phyloP scores from a whole-genome alignment of 1,284 basidiomycete genomes.

The Naganishia cerealis region DNA sequence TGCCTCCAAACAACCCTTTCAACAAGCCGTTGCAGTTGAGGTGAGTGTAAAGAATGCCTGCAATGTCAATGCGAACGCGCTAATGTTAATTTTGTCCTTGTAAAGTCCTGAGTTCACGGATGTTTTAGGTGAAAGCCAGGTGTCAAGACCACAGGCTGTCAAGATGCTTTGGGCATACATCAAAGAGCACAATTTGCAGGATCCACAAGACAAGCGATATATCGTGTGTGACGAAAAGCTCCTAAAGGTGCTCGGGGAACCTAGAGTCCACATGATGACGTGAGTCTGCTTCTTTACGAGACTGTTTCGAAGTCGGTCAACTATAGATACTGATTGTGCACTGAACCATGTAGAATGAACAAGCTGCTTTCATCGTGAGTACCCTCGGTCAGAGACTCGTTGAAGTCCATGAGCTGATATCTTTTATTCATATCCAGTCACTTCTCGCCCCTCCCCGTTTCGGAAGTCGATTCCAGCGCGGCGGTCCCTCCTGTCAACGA shows the following conservation, averaged over 20 bases:
- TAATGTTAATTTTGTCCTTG: neutral
- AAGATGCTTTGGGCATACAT: slow-evolving; percentile 61
- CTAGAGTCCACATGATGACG: slow-evolving; percentile 55
- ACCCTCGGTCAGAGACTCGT: too few relatives aligned
- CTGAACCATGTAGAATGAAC: slow-evolving; percentile 12
- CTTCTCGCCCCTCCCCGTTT: slow-evolving; percentile 10
- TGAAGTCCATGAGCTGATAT: neutral
- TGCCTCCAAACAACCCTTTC: slow-evolving; percentile 44
- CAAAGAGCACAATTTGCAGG: slow-evolving; percentile 58
- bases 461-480: neutral
- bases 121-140: slow-evolving; percentile 43
- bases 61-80: neutral
- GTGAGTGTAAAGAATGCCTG: slow-evolving; percentile 35
- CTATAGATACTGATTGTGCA: neutral
- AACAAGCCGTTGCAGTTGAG: slow-evolving; percentile 53
- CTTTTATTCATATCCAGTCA: slow-evolving; percentile 3
- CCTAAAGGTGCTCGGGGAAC: slow-evolving; percentile 55
- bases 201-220: slow-evolving; percentile 56
- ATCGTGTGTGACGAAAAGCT: slow-evolving; percentile 58
- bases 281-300: neutral
- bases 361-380: slow-evolving; percentile 13
- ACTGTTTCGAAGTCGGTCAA: neutral
- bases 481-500: neutral
- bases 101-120: slow-evolving; percentile 45
- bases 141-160: slow-evolving; percentile 57